phyloP scores from a whole-genome alignment of 2,329 filamentous ascomycete genomes.

The Calonectria montana region DNA sequence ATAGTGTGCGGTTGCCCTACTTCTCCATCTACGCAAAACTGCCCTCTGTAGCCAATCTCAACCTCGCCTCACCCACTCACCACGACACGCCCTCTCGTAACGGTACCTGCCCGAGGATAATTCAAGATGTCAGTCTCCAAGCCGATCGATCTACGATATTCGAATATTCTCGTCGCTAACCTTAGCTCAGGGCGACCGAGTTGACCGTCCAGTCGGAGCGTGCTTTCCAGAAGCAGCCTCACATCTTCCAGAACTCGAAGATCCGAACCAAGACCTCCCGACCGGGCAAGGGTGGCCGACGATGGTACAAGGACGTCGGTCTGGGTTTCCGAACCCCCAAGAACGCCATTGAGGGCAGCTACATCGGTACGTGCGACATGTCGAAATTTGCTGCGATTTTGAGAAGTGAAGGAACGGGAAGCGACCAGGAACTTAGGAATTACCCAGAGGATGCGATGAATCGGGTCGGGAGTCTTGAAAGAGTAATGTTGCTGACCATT shows the following conservation, averaged over 20 bases:
- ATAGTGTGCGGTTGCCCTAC: conserved; percentile 52
- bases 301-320: conserved; percentile 99
- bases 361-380: conserved; percentile 86
- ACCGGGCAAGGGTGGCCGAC: conserved; percentile 91
- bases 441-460: neutral
- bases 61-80: conserved; percentile 50
- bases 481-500: conserved; percentile 38
- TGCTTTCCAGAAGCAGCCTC: conserved; percentile 99
- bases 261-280: conserved; percentile 84
- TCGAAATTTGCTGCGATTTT: conserved; percentile 21
- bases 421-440: neutral
- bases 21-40: conserved; percentile 52
- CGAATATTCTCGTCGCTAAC: conserved; percentile 45
- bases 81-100: conserved; percentile 53
- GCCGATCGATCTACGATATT: conserved; percentile 23
- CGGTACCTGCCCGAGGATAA: conserved; percentile 54
- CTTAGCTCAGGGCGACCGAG: conserved; percentile 88
- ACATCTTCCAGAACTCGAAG: conserved; percentile 99
- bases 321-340: conserved; percentile 99
- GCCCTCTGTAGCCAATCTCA: conserved; percentile 43
- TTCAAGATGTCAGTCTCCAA: conserved; percentile 56
- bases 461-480: neutral
- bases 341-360: conserved; percentile 97
- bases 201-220: conserved; percentile 99
- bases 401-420: conserved; percentile 14